Evolutionary conservation across 352 stramenopile species (phyloP).

Genomic region (Blastocystis sp.): DNA sequence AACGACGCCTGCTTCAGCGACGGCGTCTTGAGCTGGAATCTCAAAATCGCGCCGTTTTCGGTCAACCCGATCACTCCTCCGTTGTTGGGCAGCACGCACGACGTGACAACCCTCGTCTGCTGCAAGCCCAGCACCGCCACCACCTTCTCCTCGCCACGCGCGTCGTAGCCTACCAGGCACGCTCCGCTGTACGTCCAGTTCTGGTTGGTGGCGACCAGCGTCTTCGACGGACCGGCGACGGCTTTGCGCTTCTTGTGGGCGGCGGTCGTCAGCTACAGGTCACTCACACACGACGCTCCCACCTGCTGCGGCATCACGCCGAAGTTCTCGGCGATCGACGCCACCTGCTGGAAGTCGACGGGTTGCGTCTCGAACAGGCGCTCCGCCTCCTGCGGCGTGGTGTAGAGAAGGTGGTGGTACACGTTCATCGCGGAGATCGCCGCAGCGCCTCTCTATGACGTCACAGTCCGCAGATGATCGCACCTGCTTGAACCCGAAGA

Average conservation of each 20-base stretch:
- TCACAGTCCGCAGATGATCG: background rate
- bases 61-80: background rate
- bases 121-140: background rate
- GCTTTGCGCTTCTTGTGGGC: background rate
- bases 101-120: background rate
- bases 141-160: background rate
- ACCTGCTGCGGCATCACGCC: slow-evolving; percentile 31
- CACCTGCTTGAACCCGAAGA: slow-evolving; percentile 98
- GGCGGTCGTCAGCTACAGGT: background rate
- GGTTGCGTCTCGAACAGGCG: background rate
- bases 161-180: background rate
- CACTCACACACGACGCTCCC: background rate
- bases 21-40: background rate
- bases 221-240: background rate
- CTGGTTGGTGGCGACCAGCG: background rate
- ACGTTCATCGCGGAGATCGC: slow-evolving; percentile 86
- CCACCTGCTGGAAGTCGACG: background rate
- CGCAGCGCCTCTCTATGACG: slow-evolving; percentile 78
- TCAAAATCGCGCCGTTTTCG: background rate
- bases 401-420: slow-evolving; percentile 88
- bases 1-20: background rate
- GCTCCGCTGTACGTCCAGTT: background rate
- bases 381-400: background rate
- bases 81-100: background rate
- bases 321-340: slow-evolving; percentile 64